Conservation (phyloP, 2,329 filamentous ascomycete genomes). For the Diaporthe helianthi region DNA sequence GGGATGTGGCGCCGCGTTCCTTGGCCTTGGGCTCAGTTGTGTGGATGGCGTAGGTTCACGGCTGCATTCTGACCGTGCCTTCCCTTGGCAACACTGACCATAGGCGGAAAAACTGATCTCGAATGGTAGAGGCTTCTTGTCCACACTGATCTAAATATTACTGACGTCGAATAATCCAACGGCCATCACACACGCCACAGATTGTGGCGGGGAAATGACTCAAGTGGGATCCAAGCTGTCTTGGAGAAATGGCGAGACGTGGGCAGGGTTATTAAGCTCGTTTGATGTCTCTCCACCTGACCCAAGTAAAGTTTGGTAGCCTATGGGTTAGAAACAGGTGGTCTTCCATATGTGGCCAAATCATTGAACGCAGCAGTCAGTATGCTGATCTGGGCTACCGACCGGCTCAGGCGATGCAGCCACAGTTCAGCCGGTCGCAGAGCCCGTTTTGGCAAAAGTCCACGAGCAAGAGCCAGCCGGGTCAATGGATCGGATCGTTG, state of each 20-base stretch:
- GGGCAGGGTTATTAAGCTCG: not conserved
- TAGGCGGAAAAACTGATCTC: constrained; percentile 31
- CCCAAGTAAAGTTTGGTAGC: constrained; percentile 14
- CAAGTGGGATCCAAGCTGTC: constrained; percentile 2
- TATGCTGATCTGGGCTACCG: not conserved
- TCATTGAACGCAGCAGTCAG: constrained; percentile 13
- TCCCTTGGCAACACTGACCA: constrained; percentile 23
- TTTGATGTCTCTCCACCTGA: constrained; percentile 1
- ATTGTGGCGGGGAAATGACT: constrained; percentile 21
- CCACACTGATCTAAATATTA: not conserved
- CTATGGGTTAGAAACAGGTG: constrained; percentile 2
- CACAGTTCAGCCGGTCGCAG: not conserved
- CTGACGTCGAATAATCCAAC: constrained; percentile 1
- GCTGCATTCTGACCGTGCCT: not conserved
- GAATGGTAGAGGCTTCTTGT: not conserved
- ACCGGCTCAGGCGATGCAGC: not conserved
- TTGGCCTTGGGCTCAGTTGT: not conserved
- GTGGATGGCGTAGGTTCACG: not conserved
- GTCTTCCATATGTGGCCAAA: not conserved
- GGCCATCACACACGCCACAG: constrained; percentile 6
- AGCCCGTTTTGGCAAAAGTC: constrained; percentile 13
- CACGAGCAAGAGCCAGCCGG: constrained; percentile 4
- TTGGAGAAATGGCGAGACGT: constrained; percentile 9
- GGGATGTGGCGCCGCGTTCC: constrained; percentile 12
- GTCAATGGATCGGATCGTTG: constrained; percentile 11